Percentiles rank a stretch among this genome's conserved stretches.
These are phyloP conservation scores for Miamiensis avidus DNA, from an alignment of 169 alveolate genomes.

Conservation along the genomic window DNA sequence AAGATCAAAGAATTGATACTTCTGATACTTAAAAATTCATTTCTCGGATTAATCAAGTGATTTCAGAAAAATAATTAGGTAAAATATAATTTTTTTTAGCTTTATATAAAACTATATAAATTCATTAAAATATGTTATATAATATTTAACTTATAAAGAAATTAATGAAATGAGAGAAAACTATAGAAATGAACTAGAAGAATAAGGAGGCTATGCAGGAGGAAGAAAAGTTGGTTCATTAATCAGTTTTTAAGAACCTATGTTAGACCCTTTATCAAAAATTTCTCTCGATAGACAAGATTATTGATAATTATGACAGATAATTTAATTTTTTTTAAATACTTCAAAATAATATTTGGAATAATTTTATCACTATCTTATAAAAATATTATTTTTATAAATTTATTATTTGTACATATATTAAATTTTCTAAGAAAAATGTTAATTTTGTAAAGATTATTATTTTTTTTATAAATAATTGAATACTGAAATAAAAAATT, in stretches of 20 bases:
- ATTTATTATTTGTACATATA: too few relatives aligned
- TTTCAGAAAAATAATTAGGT: conserved; percentile 4
- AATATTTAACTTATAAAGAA: neutral
- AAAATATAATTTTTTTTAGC: neutral
- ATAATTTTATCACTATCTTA: too few relatives aligned
- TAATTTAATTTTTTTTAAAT: too few relatives aligned
- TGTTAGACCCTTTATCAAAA: neutral
- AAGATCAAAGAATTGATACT: conserved; percentile 23
- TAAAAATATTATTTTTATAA: too few relatives aligned
- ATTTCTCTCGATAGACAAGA: neutral
- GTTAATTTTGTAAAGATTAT: too few relatives aligned
- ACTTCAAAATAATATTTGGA: too few relatives aligned
- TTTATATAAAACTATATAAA: too few relatives aligned
- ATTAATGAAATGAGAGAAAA: neutral
- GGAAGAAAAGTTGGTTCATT: too few relatives aligned
- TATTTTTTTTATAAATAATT: too few relatives aligned
- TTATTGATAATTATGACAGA: neutral
- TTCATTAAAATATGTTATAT: too few relatives aligned
- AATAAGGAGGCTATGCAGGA: neutral
- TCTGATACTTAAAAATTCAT: conserved; percentile 21
- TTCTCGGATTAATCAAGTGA: neutral
- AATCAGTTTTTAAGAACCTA: neutral
- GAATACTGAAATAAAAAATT: too few relatives aligned
- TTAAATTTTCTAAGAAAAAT: too few relatives aligned
- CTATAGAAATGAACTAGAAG: neutral